Base-by-base conservation (phyloP, 805 yeast genomes). In the Dipodascopsis uninucleata region DNA sequence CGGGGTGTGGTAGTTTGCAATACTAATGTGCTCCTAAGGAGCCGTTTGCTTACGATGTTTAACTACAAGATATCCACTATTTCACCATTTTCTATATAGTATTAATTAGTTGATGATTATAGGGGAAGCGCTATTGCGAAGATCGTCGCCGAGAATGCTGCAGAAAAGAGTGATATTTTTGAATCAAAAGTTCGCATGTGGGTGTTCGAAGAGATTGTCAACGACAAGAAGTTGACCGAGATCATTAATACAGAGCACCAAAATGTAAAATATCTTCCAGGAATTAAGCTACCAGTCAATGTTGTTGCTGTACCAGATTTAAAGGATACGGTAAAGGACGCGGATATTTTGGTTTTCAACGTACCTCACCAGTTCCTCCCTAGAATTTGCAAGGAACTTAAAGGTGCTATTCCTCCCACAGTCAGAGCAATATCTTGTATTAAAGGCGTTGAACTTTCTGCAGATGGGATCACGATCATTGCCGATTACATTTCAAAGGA, bases 281-380 rank as follows among this genome's bases (percentile, higher is more conserved):
- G 76, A 20, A 83, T 93, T 61, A 77, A 74, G 61, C 77, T 93
- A 39, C 98, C 98, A 29, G 69, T 61, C n/a, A 93, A 90, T 71
- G 73, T 93, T 58, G 71, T 79, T 36, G 98, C 98, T 31, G 85
- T 80, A 61, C 96, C 98, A 33, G 84, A 82, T 65, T 67, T 93
- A 38, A 76, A 78, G 32, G 79, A 78, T 47, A 82, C 94, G 10
- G 93, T 83, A 41, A 63, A 76, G 56, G 89, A 74, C 47, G 87
- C 96, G 28, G 96, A 93, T 66, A 75, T 93, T 58, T 67, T 93
- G 42, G 80, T 93, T 31, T 90, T 93, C 76, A 93, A 93, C 72
- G 84, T 93, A 61, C 98, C 98, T 26, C 98, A 93, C 70, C 98
- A 93, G 73, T 93, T 93, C 65, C 75, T 93, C 67, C 80, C 82